A percentile compares a stretch with the other conserved stretches of the same genome.
Evolutionary conservation across 805 yeast genomes (phyloP).

Genomic region (Maudiozyma barnettii): DNA sequence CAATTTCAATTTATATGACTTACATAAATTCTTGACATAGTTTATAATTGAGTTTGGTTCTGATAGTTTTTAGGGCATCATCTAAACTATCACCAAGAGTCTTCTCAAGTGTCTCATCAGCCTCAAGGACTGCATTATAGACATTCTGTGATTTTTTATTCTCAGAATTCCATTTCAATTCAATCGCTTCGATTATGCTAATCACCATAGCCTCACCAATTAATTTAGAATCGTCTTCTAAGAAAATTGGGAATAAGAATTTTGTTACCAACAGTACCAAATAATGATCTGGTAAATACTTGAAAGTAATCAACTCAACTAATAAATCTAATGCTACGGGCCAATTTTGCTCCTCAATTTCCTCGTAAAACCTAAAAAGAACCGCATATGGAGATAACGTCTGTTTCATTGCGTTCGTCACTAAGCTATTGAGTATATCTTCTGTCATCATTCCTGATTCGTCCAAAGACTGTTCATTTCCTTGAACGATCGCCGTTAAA

Average conservation of each 20-base stretch:
- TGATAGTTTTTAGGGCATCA: constrained; percentile 12
- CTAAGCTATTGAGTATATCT: constrained; percentile 24
- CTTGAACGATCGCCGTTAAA: constrained; percentile 40
- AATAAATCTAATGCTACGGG: constrained; percentile 16
- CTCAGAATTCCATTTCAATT: constrained; percentile 15
- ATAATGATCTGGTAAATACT: constrained; percentile 23
- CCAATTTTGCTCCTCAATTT: constrained; percentile 22
- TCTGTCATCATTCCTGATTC: constrained; percentile 17
- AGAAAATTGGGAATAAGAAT: constrained; percentile 22
- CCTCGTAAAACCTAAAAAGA: constrained; percentile 40
- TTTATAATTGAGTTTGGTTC: constrained; percentile 20
- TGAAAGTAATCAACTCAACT: constrained; percentile 19
- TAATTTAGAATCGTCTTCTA: constrained; percentile 12
- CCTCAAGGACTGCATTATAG: constrained; percentile 9
- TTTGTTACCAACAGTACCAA: constrained; percentile 18
- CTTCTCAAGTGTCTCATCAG: not conserved
- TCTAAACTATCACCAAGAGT: constrained; percentile 13
- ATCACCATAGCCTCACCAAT: constrained; percentile 19
- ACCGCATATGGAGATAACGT: constrained; percentile 65
- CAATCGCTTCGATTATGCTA: constrained; percentile 18
- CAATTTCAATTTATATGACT: not conserved
- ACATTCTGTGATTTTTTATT: constrained; percentile 15
- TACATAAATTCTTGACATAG: constrained; percentile 27
- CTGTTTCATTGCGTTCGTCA: constrained; percentile 54
- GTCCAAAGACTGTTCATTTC: constrained; percentile 16